Evolutionary conservation across 2,329 filamentous ascomycete species (phyloP).

Genomic region (Lasiodiplodia citricola): DNA sequence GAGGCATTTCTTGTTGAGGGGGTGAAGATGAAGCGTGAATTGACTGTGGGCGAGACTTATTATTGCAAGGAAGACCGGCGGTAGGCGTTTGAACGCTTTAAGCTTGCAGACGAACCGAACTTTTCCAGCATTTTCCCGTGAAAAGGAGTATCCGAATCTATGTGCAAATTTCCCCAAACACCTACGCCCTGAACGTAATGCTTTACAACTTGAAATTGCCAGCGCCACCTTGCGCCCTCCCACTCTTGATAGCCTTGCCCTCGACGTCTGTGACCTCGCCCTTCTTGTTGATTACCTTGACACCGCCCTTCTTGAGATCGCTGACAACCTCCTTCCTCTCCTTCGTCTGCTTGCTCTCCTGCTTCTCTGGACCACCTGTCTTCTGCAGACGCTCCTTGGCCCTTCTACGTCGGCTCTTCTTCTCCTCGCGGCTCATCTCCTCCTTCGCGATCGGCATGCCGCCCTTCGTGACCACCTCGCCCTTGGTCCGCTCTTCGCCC

Average conservation of each 20-base stretch:
- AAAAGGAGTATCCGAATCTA: not conserved
- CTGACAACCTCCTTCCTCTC: conserved; percentile 65
- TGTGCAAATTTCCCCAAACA: not conserved
- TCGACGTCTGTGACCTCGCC: conserved; percentile 84
- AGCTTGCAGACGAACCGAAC: not conserved
- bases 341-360: conserved; percentile 64
- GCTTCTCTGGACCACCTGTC: conserved; percentile 53
- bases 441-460: conserved; percentile 79
- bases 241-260: conserved; percentile 69
- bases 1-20: not conserved
- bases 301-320: conserved; percentile 80
- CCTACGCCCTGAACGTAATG: not conserved
- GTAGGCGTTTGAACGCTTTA: not conserved
- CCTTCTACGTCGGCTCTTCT: conserved; percentile 73
- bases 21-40: not conserved
- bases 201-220: conserved; percentile 41
- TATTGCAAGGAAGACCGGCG: not conserved
- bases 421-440: conserved; percentile 89
- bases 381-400: conserved; percentile 87
- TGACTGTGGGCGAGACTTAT: not conserved
- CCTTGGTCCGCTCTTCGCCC: conserved; percentile 68
- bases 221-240: conserved; percentile 33
- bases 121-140: not conserved
- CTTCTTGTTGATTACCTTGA: conserved; percentile 90
- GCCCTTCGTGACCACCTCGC: conserved; percentile 77